These are phyloP conservation scores for Rhodotorula sp. DNA, from an alignment of 1,284 basidiomycete genomes.

Conservation along the genomic window DNA sequence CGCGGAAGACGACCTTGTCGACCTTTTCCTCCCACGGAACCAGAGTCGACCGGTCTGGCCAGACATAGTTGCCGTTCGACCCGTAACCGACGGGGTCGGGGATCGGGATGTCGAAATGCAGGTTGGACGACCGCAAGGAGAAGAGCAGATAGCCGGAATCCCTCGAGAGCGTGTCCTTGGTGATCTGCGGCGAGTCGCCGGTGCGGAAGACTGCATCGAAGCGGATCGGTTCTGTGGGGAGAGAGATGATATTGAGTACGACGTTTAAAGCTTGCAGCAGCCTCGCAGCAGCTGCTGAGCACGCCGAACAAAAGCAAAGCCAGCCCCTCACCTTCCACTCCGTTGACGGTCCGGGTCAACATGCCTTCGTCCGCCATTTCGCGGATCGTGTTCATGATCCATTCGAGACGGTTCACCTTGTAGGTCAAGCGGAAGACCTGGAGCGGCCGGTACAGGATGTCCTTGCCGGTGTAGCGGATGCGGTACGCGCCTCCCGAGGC, in stretches of 20 bases:
- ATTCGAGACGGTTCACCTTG: background rate
- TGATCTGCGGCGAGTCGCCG: conserved; percentile 7
- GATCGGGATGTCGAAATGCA: conserved; percentile 7
- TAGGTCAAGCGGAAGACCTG: background rate
- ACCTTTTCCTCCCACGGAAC: background rate
- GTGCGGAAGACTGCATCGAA: conserved; percentile 5
- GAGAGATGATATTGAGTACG: background rate
- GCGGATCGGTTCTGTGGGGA: background rate
- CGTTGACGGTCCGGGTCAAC: conserved; percentile 3
- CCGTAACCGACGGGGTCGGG: conserved; percentile 3
- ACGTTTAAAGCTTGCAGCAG: no score
- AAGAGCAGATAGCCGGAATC: conserved; percentile 5
- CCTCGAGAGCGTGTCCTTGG: conserved; percentile 4
- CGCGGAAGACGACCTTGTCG: conserved; percentile 9
- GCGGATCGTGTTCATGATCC: conserved; percentile 3
- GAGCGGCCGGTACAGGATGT: conserved; percentile 1
- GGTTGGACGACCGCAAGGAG: background rate
- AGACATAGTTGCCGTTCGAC: conserved; percentile 9
- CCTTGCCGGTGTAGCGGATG: background rate
- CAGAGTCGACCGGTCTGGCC: background rate
- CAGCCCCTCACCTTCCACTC: background rate
- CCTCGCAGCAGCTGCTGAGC: background rate
- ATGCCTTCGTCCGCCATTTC: conserved; percentile 1
- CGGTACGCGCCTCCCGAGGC: conserved; percentile 3
- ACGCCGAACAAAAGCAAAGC: background rate